A percentile compares a stretch with the other conserved stretches of the same genome.
Evolutionary conservation across 2,329 filamentous ascomycete genomes (phyloP).

Genomic region (Pseudogymnoascus sp.): DNA sequence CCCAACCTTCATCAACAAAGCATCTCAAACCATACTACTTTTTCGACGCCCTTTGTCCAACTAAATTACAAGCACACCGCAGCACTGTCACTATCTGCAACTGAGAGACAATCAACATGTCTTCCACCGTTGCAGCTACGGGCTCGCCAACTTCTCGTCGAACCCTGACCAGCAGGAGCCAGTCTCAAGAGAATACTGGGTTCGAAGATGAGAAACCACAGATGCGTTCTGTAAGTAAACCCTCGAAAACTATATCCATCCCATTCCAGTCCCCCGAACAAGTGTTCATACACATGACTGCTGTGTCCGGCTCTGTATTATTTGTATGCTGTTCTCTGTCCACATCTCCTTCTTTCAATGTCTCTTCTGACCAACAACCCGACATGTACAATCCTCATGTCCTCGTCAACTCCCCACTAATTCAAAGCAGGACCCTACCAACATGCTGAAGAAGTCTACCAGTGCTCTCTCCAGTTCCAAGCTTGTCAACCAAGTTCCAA

Average conservation of each 20-base stretch:
- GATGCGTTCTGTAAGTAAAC: slow-evolving; percentile 28
- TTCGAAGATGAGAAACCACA: slow-evolving; percentile 19
- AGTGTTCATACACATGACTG: background rate
- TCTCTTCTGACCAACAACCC: background rate
- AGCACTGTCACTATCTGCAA: background rate
- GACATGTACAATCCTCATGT: background rate
- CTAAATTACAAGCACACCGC: background rate
- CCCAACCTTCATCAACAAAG: slow-evolving; percentile 17
- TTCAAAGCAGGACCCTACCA: slow-evolving; percentile 13
- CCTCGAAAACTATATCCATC: slow-evolving; percentile 9
- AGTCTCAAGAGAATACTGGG: slow-evolving; percentile 31
- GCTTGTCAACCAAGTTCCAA: slow-evolving; percentile 45
- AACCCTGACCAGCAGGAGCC: slow-evolving; percentile 27
- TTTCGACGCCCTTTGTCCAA: slow-evolving; percentile 27
- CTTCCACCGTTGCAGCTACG: slow-evolving; percentile 31
- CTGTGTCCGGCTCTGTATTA: background rate
- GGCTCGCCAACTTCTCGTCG: slow-evolving; percentile 37
- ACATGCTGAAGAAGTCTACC: slow-evolving; percentile 30
- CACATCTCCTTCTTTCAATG: background rate
- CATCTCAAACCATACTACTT: slow-evolving; percentile 21
- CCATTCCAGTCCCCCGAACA: background rate
- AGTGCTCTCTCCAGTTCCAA: slow-evolving; percentile 44
- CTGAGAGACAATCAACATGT: slow-evolving; percentile 30
- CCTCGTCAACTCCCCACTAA: slow-evolving; percentile 19
- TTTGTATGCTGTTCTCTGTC: background rate